Base-by-base conservation (phyloP, 2,329 filamentous ascomycete species). In the Exophiala xenobiotica region DNA sequence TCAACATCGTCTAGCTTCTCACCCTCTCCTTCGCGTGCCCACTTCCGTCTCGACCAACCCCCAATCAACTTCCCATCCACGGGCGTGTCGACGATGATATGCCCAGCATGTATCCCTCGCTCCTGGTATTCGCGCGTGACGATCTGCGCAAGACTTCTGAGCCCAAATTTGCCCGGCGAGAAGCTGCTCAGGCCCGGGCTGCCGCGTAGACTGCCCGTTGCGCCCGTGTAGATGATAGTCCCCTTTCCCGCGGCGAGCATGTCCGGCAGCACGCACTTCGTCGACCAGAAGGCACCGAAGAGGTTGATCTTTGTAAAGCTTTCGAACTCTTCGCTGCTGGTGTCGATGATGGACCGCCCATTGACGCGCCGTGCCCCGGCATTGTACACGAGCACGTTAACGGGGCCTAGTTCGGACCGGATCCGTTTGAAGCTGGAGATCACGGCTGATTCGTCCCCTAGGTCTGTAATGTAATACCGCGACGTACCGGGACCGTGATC, bases 41-140 rank as follows among this genome's bases (percentile, higher is more conserved):
- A 59, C 49, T 56, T 44, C 23, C 56, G 27, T 23, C 53, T 24
- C n/a, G 48, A 49, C 38, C 45, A 49, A 46, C 49, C 50, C 24
- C 46, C 41, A 42, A 53, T 54, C 53, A 49, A 67, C 72, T 64
- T 63, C 74, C 73, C 51, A 64, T 75, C 53, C 76, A 72, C 19
- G 76, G 69, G 56, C 66, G 78, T 78, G 61, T 81, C 78, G 51
- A 79, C 76, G 51, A 80, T 75, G 1, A 75, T 75, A 66, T 81
- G 78, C 7, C 73, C 70, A 3, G 80, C 78, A 63, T 81, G 78
- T 4, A 81, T 71, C 7, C 78, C 78, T 60, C 78, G 67, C 0
- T 77, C 77, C 0, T 75, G 77, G 62, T 80, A 81, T 62, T 81
- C 78, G 40, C 72, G 73, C 2, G 78, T 77, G 29, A 80, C 65